These are phyloP conservation scores for Sugiyamaella chiloensis DNA, from an alignment of 805 yeast species.

Conservation along the genomic window DNA sequence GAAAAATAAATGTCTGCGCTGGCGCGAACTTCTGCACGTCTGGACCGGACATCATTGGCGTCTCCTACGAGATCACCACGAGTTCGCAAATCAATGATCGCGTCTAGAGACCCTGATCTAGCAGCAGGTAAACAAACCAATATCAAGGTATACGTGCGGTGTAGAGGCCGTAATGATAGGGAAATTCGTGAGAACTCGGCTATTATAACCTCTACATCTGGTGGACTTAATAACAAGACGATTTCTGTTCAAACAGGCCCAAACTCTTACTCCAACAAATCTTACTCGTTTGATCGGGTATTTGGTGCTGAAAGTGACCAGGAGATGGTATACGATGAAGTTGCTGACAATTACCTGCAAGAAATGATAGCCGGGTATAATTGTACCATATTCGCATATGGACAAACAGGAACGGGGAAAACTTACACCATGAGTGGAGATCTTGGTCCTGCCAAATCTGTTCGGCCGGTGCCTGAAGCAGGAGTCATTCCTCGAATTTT, in stretches of 20 bases:
- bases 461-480: constrained; percentile 36
- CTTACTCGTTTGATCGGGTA: constrained; percentile 74
- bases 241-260: constrained; percentile 14
- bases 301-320: constrained; percentile 58
- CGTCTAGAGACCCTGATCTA: neutral
- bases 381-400: constrained; percentile 93
- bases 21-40: too few species aligned
- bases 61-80: neutral
- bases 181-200: constrained; percentile 19
- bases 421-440: constrained; percentile 85
- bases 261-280: constrained; percentile 26
- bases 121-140: constrained; percentile 24
- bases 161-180: constrained; percentile 33
- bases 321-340: constrained; percentile 69
- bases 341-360: constrained; percentile 76
- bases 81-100: neutral
- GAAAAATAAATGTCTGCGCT: too few species aligned
- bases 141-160: constrained; percentile 40
- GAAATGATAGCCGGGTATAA: constrained; percentile 84
- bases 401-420: constrained; percentile 96
- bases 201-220: constrained; percentile 20
- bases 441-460: constrained; percentile 55
- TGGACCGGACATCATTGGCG: neutral
- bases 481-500: constrained; percentile 84
- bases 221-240: constrained; percentile 18